Evolutionary conservation across 2,329 filamentous ascomycete genomes (phyloP).

Genomic region (Dactylellina leptospora): DNA sequence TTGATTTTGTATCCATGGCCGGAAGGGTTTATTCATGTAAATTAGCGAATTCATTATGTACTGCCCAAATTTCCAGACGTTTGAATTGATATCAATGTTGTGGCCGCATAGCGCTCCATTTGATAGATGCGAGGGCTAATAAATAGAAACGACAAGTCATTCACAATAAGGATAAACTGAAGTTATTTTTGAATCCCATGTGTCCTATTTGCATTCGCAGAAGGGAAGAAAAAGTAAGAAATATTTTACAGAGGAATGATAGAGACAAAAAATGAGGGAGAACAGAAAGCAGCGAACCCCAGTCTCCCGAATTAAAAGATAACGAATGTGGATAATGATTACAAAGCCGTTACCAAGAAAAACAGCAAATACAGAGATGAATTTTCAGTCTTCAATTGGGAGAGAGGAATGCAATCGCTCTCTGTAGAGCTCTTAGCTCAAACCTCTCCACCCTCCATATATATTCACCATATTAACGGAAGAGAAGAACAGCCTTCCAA

Average conservation of each 20-base stretch:
- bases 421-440: neutral
- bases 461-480: slow-evolving; percentile 6
- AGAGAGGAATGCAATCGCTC: neutral
- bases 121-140: too few relatives aligned
- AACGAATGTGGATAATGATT: slow-evolving; percentile 48
- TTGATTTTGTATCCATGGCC: neutral
- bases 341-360: slow-evolving; percentile 28
- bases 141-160: neutral
- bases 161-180: neutral
- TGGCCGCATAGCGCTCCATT: too few relatives aligned
- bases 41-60: neutral
- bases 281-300: slow-evolving; percentile 22
- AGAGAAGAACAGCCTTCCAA: neutral
- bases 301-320: slow-evolving; percentile 20
- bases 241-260: slow-evolving; percentile 45
- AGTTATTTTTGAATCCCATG: slow-evolving; percentile 25
- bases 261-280: slow-evolving; percentile 18
- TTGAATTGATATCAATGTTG: neutral
- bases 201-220: slow-evolving; percentile 35
- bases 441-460: slow-evolving; percentile 1
- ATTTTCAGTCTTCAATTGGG: slow-evolving; percentile 13
- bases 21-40: neutral
- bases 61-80: neutral
- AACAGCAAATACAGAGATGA: slow-evolving; percentile 11
- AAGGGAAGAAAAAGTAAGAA: slow-evolving; percentile 25